phyloP scores from a whole-genome alignment of 257 asterid species.

The Penstemon barbatus region DNA sequence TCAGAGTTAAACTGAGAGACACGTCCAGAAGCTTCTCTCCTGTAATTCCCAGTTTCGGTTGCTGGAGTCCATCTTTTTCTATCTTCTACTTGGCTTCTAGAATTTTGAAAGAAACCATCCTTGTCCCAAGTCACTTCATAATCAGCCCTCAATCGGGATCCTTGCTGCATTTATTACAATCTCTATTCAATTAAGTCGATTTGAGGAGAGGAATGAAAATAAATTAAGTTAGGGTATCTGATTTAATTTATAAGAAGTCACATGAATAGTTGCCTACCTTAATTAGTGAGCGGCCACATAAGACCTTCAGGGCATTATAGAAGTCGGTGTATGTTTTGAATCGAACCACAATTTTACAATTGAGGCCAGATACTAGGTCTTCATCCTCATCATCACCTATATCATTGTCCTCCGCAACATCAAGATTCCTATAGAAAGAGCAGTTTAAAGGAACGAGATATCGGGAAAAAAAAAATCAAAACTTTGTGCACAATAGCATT shows the following conservation, averaged over 20 bases:
- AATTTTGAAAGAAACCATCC: conserved; percentile 60
- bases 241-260: not conserved
- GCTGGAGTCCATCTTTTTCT: conserved; percentile 63
- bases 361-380: conserved; percentile 81
- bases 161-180: conserved; percentile 63
- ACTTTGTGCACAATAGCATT: not conserved
- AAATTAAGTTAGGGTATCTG: not conserved
- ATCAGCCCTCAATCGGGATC: conserved; percentile 86
- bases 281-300: conserved; percentile 75
- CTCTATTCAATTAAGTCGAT: conserved; percentile 2
- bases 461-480: conserved; percentile 9
- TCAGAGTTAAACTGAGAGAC: conserved; percentile 54
- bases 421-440: conserved; percentile 68
- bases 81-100: conserved; percentile 54
- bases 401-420: conserved; percentile 87
- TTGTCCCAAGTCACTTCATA: conserved; percentile 85
- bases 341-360: conserved; percentile 82
- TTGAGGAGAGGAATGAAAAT: not conserved
- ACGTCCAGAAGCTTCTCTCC: conserved; percentile 50
- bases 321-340: conserved; percentile 75
- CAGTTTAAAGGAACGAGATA: conserved; percentile 20
- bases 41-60: conserved; percentile 38
- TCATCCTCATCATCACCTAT: conserved; percentile 59
- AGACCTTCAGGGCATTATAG: conserved; percentile 68
- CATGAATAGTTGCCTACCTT: conserved; percentile 52